Base-by-base conservation (phyloP, 495 filamentous ascomycete species). In the Staphylotrichum tortipilum region DNA sequence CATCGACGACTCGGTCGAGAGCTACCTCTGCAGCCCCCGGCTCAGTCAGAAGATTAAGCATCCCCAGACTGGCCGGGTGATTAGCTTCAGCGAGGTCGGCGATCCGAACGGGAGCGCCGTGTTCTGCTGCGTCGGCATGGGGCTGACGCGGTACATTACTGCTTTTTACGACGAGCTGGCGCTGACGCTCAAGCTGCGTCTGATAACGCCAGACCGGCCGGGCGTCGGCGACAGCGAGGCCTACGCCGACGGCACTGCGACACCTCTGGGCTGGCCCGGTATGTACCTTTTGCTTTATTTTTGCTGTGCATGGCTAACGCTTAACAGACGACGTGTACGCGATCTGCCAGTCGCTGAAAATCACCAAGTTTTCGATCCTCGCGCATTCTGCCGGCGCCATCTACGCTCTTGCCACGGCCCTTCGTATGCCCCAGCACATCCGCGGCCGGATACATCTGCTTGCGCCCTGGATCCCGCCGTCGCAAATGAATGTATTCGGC, bases 131-230 rank as follows among this genome's bases (percentile, higher is more conserved):
- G 88, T 99, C 9, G 92, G 92, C 24, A 99, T 99, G 92, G 92
- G 92, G 1, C 64, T 99, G 48, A 99, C 92, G 6, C 81, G 92
- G 63, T 97, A 94, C 63, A 82, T 99, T 45, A 95, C 86, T 54
- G 89, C 89, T 5, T 99, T 99, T 58, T 99, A 99, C 59, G 92
- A 99, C 64, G 91, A 99, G 62, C 74, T 99, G 50, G 92, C 94
- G 14, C 71, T 86, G 53, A 89, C 89, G 1, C 76, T 99, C 35
- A 91, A 88, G 55, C 71, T 99, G 44, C 79, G 92, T 28, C 75
- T 99, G 29, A 91, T 99, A 41, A 99, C 94, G 0, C 80, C 91
- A 18, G 92, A 99, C 69, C 80, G 92, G 22, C 92, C 92, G 44
- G 92, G 92, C 21, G 89, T 97, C 12, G 92, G 92, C 26, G 90